Conservation (phyloP, 176 grass and related monocot species). For the Echinochloa phyllopogon region DNA sequence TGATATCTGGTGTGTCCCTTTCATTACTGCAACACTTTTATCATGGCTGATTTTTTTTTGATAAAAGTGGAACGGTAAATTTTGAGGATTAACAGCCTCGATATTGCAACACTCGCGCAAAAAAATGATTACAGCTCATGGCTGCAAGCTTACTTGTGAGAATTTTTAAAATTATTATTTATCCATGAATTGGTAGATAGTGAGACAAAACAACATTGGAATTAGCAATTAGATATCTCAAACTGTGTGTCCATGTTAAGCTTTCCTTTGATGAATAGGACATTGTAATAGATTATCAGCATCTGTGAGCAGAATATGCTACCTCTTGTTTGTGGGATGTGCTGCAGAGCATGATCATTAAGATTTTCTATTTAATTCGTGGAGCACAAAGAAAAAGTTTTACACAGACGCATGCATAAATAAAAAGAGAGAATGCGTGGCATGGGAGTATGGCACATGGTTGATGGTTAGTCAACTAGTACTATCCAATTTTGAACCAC, state of each 20-base stretch:
- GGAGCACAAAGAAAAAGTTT: not conserved
- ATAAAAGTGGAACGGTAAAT: not conserved
- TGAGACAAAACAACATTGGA: not conserved
- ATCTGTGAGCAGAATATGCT: slow-evolving; percentile 4
- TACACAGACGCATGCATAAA: not conserved
- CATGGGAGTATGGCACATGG: not conserved
- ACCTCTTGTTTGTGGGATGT: not conserved
- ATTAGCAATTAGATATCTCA: not conserved
- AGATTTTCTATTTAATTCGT: slow-evolving; percentile 15
- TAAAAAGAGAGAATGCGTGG: not conserved
- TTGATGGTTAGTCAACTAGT: slow-evolving; percentile 4
- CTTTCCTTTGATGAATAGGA: slow-evolving; percentile 5
- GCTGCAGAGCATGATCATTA: slow-evolving; percentile 9
- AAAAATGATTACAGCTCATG: not conserved
- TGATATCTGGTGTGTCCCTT: slow-evolving; percentile 13
- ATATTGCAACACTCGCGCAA: slow-evolving; percentile 9
- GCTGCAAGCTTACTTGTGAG: not conserved
- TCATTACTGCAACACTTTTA: not conserved
- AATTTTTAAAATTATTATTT: not conserved
- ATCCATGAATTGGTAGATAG: not conserved
- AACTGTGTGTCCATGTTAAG: not conserved
- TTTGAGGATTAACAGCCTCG: not conserved
- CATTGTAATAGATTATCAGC: not conserved
- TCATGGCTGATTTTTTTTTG: not conserved
- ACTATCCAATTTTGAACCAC: not conserved